phyloP scores from a whole-genome alignment of 1,284 basidiomycete genomes.

The Sphagnurus paluster region DNA sequence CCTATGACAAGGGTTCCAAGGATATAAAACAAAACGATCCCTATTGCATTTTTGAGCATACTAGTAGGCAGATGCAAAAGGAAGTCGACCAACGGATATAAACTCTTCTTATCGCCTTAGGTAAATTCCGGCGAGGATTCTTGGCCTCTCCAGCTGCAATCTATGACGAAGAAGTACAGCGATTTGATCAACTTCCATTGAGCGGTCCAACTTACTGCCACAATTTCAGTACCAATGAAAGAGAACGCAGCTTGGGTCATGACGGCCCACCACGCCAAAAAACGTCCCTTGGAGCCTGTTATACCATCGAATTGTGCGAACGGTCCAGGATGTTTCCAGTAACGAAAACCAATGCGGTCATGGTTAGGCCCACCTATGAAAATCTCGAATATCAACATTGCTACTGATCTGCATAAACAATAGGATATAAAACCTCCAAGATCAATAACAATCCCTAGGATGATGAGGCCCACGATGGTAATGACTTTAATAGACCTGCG shows the following conservation, averaged over 20 bases:
- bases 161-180: conserved; percentile 29
- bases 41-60: conserved; percentile 16
- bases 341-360: conserved; percentile 57
- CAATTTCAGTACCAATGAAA: conserved; percentile 79
- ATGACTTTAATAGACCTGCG: conserved; percentile 80
- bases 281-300: conserved; percentile 58
- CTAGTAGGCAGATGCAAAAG: conserved; percentile 17
- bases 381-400: conserved; percentile 3
- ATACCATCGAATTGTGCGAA: conserved; percentile 62
- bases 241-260: conserved; percentile 82
- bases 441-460: conserved; percentile 69
- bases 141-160: conserved; percentile 82
- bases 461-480: conserved; percentile 66
- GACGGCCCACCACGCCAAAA: conserved; percentile 70
- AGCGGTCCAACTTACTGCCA: conserved; percentile 82
- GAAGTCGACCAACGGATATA: conserved; percentile 58
- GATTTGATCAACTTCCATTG: not conserved
- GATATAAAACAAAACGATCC: conserved; percentile 70
- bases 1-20: conserved; percentile 69
- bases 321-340: conserved; percentile 75
- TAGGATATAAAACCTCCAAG: conserved; percentile 53
- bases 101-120: conserved; percentile 68
- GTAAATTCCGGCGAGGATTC: conserved; percentile 67
- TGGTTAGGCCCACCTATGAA: conserved; percentile 44
- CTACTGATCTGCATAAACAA: not conserved